These are phyloP conservation scores for Thecamonas trahens DNA, from an alignment of 78 protist species.

Conservation along the genomic window DNA sequence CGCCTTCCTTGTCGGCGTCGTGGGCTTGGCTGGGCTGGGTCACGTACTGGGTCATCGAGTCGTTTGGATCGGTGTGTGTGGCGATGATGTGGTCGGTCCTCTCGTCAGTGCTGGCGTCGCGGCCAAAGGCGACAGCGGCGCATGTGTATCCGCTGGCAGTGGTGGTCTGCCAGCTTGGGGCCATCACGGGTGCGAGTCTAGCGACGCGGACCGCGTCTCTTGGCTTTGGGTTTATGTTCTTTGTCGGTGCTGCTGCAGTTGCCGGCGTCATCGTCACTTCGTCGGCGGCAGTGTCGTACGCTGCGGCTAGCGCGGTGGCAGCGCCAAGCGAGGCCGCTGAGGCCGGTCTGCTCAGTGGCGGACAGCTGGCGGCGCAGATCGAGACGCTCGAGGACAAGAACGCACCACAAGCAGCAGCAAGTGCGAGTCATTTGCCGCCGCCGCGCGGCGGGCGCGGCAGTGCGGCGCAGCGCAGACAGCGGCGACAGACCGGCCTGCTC, in stretches of 20 bases:
- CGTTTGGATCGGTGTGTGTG: slow-evolving; percentile 9
- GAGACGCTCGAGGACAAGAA: no score
- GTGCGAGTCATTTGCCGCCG: no score
- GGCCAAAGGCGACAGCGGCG: background rate
- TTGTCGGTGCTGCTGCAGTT: no score
- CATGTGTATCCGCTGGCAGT: background rate
- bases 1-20: background rate
- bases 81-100: slow-evolving; percentile 21
- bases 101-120: background rate
- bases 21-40: slow-evolving; percentile 6
- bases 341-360: no score
- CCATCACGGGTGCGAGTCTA: slow-evolving; percentile 12
- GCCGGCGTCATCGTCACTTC: no score
- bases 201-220: background rate
- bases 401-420: no score
- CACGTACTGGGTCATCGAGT: slow-evolving; percentile 28
- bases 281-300: no score
- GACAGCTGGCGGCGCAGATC: no score
- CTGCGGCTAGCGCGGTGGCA: no score
- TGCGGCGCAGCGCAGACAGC: no score
- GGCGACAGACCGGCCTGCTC: slow-evolving; percentile 8
- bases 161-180: slow-evolving; percentile 15
- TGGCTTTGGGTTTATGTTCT: background rate
- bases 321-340: no score
- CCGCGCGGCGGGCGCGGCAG: no score